phyloP scores from a whole-genome alignment of 768 basidiomycete genomes.

The Amanita polypyramis region DNA sequence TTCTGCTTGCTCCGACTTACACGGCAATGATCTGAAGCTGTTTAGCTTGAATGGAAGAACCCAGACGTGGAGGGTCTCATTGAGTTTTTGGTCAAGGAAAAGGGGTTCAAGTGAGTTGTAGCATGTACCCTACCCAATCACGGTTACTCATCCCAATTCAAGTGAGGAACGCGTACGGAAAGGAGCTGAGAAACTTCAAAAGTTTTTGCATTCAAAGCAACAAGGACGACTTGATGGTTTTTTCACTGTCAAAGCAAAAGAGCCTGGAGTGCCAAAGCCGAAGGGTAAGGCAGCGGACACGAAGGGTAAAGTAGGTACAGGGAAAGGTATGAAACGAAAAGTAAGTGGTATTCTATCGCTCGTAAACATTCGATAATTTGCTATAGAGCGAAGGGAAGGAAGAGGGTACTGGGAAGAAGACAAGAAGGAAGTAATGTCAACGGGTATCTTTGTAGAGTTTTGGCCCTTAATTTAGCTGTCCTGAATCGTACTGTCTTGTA shows the following conservation, averaged over 20 bases:
- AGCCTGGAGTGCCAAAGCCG: slow-evolving; percentile 22
- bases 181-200: slow-evolving; percentile 87
- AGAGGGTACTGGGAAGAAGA: slow-evolving; percentile 23
- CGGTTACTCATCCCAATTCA: slow-evolving; percentile 7
- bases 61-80: slow-evolving; percentile 92
- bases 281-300: slow-evolving; percentile 19
- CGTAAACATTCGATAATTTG: background rate
- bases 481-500: background rate
- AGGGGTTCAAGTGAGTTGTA: slow-evolving; percentile 84
- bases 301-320: slow-evolving; percentile 25
- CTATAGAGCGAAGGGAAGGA: slow-evolving; percentile 15
- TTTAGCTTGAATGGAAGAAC: slow-evolving; percentile 84
- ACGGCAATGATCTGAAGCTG: background rate
- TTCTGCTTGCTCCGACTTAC: background rate
- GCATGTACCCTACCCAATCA: background rate
- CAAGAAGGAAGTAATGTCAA: slow-evolving; percentile 36
- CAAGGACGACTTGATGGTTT: slow-evolving; percentile 96
- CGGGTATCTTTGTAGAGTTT: background rate
- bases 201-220: slow-evolving; percentile 81
- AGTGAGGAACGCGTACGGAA: slow-evolving; percentile 96
- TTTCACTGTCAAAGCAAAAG: slow-evolving; percentile 67
- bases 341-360: background rate
- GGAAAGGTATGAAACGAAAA: slow-evolving; percentile 18
- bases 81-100: slow-evolving; percentile 86
- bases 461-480: background rate